Conservation (phyloP, 2,329 filamentous ascomycete species). For the Colletotrichum higginsianum region DNA sequence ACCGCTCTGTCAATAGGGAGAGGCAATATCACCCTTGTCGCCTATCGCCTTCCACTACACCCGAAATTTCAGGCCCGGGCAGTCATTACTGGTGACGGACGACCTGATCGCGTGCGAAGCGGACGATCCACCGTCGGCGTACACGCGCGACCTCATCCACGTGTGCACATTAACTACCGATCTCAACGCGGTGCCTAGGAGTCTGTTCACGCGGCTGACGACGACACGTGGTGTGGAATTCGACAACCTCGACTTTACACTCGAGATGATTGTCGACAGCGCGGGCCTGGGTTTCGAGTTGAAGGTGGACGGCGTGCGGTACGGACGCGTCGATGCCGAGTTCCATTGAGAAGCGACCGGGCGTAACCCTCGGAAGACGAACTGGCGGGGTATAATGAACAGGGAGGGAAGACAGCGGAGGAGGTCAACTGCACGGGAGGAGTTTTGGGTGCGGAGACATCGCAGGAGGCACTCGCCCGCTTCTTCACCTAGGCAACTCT, state of each 20-base stretch:
- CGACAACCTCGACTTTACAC: slow-evolving; percentile 84
- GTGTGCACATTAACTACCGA: slow-evolving; percentile 88
- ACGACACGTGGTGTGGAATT: slow-evolving; percentile 87
- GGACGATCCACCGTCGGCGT: slow-evolving; percentile 74
- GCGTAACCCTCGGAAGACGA: neutral
- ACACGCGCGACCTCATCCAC: slow-evolving; percentile 74
- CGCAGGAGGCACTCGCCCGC: neutral
- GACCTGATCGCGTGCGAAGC: slow-evolving; percentile 83
- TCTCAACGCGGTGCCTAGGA: slow-evolving; percentile 80
- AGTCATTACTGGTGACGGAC: slow-evolving; percentile 84
- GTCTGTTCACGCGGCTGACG: slow-evolving; percentile 80
- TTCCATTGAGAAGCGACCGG: slow-evolving; percentile 71
- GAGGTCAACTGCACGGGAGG: slow-evolving; percentile 16
- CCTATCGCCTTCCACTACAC: slow-evolving; percentile 90
- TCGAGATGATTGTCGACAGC: slow-evolving; percentile 87
- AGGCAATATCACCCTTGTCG: slow-evolving; percentile 79
- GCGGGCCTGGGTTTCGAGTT: slow-evolving; percentile 83
- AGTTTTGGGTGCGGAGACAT: slow-evolving; percentile 11
- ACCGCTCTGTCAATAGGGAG: slow-evolving; percentile 65
- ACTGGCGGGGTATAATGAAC: slow-evolving; percentile 8
- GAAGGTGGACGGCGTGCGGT: slow-evolving; percentile 83
- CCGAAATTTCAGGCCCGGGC: slow-evolving; percentile 84
- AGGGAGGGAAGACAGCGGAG: neutral
- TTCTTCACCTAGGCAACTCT: slow-evolving; percentile 4
- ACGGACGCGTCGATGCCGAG: slow-evolving; percentile 83